Evolutionary conservation across 306 rosid species (phyloP).

Genomic region (Albizia julibrissin): DNA sequence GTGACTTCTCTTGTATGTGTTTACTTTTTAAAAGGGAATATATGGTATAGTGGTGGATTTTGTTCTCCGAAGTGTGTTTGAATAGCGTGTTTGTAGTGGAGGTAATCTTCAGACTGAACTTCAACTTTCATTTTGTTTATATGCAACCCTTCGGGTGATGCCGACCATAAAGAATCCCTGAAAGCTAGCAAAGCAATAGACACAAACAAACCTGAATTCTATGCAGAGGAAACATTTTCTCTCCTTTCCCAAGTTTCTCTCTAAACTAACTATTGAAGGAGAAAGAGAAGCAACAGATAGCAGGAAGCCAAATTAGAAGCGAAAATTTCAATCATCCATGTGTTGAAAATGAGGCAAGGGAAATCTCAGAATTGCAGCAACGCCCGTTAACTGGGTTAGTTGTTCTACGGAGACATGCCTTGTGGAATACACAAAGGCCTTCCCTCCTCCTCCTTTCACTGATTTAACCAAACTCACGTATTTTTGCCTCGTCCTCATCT

Average conservation of each 20-base stretch:
- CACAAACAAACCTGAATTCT: not conserved
- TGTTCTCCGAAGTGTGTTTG: not conserved
- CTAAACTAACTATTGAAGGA: not conserved
- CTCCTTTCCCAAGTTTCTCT: not conserved
- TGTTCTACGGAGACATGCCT: constrained; percentile 36
- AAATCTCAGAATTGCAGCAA: constrained; percentile 46
- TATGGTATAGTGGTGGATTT: not conserved
- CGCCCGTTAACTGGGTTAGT: constrained; percentile 12
- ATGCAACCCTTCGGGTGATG: not conserved
- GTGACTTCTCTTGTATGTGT: not conserved
- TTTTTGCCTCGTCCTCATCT: constrained; percentile 26
- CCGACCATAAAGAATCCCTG: not conserved
- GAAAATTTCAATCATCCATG: not conserved
- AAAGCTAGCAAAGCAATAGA: not conserved
- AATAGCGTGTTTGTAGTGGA: constrained; percentile 3
- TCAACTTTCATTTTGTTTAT: not conserved
- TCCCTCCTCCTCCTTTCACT: constrained; percentile 37
- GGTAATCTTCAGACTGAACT: constrained; percentile 1
- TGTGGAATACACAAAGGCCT: constrained; percentile 38
- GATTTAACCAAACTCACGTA: constrained; percentile 27
- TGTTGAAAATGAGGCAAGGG: constrained; percentile 43
- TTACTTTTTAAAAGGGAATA: not conserved
- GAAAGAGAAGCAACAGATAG: not conserved
- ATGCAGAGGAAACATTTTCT: not conserved
- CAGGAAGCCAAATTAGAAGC: not conserved